Conservation (phyloP, 192 early-diverging fungal species). For the Martensiomyces pterosporus region DNA sequence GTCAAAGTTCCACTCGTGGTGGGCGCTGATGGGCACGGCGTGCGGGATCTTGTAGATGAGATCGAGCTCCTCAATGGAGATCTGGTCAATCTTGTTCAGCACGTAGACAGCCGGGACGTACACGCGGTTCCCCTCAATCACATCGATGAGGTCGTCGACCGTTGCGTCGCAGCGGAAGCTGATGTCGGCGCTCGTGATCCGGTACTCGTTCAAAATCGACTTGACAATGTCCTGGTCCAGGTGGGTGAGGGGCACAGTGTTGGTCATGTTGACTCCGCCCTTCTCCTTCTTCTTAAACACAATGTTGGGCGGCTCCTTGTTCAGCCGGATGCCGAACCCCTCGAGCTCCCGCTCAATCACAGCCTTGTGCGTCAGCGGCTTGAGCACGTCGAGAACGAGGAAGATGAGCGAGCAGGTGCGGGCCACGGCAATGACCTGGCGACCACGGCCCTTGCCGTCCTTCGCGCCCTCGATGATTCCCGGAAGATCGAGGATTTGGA, state of each 20-base stretch:
- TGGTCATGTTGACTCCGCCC: slow-evolving; percentile 94
- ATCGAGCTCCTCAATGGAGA: slow-evolving; percentile 93
- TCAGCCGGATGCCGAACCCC: slow-evolving; percentile 94
- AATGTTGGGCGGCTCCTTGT: slow-evolving; percentile 95
- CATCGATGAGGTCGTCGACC: slow-evolving; percentile 94
- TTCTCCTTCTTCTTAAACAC: slow-evolving; percentile 97
- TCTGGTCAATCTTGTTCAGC: slow-evolving; percentile 98
- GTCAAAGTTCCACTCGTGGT: slow-evolving; percentile 96
- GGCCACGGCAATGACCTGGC: slow-evolving; percentile 93
- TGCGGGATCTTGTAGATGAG: slow-evolving; percentile 97
- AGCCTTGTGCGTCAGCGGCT: slow-evolving; percentile 90
- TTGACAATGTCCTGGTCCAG: slow-evolving; percentile 88
- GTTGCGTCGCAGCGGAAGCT: slow-evolving; percentile 91
- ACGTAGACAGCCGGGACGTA: slow-evolving; percentile 96
- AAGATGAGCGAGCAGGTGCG: slow-evolving; percentile 97
- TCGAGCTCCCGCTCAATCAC: slow-evolving; percentile 97
- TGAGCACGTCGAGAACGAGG: slow-evolving; percentile 94
- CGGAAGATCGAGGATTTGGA: slow-evolving; percentile 98
- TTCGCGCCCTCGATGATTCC: slow-evolving; percentile 98
- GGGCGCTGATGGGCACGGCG: slow-evolving; percentile 75
- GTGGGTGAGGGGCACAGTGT: slow-evolving; percentile 85
- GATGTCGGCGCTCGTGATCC: slow-evolving; percentile 95
- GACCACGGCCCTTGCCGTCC: slow-evolving; percentile 98
- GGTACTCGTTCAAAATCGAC: slow-evolving; percentile 91
- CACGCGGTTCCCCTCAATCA: slow-evolving; percentile 91